Conservation (phyloP, 202 grass and related monocot species). For the Setaria viridis region DNA sequence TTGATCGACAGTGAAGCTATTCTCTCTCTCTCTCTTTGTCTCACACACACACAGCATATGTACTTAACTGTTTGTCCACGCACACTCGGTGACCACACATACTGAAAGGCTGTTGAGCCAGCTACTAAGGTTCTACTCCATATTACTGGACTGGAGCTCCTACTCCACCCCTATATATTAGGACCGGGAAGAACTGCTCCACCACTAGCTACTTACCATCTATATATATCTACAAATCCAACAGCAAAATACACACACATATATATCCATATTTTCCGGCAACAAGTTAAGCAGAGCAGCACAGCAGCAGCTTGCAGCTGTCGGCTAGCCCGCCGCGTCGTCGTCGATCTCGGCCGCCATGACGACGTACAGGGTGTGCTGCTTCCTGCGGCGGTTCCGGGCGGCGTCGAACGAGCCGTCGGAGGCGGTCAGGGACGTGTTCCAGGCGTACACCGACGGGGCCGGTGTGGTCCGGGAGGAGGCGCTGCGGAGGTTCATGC, state of each 20-base stretch:
- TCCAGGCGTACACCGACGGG: constrained; percentile 51
- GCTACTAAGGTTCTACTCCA: neutral
- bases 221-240: neutral
- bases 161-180: constrained; percentile 12
- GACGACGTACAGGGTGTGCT: constrained; percentile 80
- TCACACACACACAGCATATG: neutral
- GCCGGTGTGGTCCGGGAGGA: constrained; percentile 54
- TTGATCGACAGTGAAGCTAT: neutral
- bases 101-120: neutral
- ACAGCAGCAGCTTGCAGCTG: neutral
- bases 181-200: constrained; percentile 18
- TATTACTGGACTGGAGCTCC: neutral
- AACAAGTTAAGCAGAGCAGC: neutral
- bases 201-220: constrained; percentile 2
- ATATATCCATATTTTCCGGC: neutral
- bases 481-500: constrained; percentile 60
- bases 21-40: neutral
- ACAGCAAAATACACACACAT: neutral
- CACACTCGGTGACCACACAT: neutral
- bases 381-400: constrained; percentile 71
- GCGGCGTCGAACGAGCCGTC: constrained; percentile 68
- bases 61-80: constrained; percentile 4
- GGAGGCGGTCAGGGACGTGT: constrained; percentile 52
- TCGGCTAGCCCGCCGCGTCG: neutral
- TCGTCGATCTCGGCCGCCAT: constrained; percentile 30